A percentile compares a stretch with the other conserved stretches of the same genome.
These are phyloP conservation scores for Scedosporium minutisporum DNA, from an alignment of 2,329 filamentous ascomycete species.

Conservation along the genomic window DNA sequence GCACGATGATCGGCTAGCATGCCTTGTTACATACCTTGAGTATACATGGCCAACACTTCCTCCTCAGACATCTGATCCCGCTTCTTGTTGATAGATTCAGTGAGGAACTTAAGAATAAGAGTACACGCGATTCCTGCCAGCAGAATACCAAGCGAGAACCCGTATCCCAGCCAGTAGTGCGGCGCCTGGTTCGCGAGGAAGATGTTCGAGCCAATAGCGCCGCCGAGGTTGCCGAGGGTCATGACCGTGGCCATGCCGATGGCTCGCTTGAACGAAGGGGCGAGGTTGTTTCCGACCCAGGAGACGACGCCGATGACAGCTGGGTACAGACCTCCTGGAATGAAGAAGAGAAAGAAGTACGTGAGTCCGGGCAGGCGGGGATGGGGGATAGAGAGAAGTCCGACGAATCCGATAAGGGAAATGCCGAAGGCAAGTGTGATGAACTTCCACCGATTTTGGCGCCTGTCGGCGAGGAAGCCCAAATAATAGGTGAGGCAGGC, in stretches of 20 bases:
- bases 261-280: constrained; percentile 14
- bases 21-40: constrained; percentile 4
- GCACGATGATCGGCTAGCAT: too few species aligned
- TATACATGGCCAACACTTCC: constrained; percentile 9
- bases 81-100: constrained; percentile 17
- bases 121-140: neutral
- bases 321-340: constrained; percentile 19
- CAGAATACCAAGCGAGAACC: constrained; percentile 17
- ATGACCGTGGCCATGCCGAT: constrained; percentile 16
- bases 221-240: constrained; percentile 14
- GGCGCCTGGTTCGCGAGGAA: constrained; percentile 25
- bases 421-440: constrained; percentile 10
- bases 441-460: constrained; percentile 7
- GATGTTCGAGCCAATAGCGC: constrained; percentile 27
- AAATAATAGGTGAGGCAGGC: constrained; percentile 16
- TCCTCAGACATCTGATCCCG: constrained; percentile 12
- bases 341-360: constrained; percentile 18
- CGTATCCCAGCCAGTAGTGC: constrained; percentile 25
- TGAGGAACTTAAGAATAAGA: constrained; percentile 8
- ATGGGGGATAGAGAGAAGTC: constrained; percentile 10
- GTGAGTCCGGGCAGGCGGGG: constrained; percentile 16
- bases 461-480: constrained; percentile 7
- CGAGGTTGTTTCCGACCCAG: constrained; percentile 17
- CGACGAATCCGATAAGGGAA: constrained; percentile 9
- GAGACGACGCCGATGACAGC: constrained; percentile 17